A percentile compares a stretch with the other conserved stretches of the same genome.
Conservation (phyloP, 768 basidiomycete genomes). For the Lenzites betulinus region DNA sequence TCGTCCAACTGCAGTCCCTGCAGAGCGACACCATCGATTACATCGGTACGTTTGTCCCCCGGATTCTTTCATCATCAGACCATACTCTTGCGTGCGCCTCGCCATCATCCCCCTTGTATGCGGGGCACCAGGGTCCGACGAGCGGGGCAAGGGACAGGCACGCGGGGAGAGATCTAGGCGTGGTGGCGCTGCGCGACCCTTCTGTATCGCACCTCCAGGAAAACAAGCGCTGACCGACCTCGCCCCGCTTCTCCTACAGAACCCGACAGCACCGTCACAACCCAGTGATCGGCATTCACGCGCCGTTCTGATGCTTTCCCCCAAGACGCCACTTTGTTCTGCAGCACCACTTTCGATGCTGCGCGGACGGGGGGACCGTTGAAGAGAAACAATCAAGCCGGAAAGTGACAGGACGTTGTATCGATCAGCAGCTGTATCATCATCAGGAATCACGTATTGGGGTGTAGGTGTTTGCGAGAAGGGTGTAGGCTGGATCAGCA, state of each 20-base stretch:
- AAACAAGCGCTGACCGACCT: conserved; percentile 15
- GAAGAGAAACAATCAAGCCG: background rate
- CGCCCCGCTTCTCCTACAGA: conserved; percentile 34
- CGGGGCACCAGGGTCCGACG: background rate
- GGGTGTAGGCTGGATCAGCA: conserved; percentile 6
- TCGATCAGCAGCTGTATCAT: background rate
- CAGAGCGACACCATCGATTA: conserved; percentile 42
- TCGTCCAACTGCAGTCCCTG: conserved; percentile 37
- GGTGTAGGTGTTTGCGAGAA: background rate
- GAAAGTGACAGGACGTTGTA: background rate
- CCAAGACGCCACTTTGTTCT: background rate
- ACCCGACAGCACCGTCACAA: conserved; percentile 44
- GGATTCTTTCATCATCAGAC: background rate
- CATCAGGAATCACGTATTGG: background rate
- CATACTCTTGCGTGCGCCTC: background rate
- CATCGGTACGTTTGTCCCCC: conserved; percentile 42
- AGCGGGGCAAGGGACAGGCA: background rate
- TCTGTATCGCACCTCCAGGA: background rate
- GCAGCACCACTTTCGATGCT: too few species aligned
- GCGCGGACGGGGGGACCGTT: too few species aligned
- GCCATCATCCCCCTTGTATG: background rate
- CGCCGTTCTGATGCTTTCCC: background rate
- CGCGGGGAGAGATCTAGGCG: background rate
- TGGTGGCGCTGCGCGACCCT: background rate
- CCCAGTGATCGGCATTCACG: conserved; percentile 31